These are phyloP conservation scores for Allomyces macrogynus DNA, from an alignment of 192 early-diverging fungal species.

Conservation along the genomic window DNA sequence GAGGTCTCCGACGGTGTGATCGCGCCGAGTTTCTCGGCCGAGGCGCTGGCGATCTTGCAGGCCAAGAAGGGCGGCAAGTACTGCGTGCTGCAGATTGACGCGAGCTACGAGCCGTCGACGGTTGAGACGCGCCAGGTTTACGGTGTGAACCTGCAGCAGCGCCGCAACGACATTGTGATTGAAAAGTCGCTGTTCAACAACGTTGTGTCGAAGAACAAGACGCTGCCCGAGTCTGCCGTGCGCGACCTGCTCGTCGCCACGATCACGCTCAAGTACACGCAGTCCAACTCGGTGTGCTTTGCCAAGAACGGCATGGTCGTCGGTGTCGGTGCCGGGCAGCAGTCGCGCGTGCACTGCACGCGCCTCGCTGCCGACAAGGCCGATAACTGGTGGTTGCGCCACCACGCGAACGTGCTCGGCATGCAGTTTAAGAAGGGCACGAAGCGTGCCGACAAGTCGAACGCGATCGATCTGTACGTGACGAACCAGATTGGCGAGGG, in stretches of 20 bases:
- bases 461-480: conserved; percentile 91
- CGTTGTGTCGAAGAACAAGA: conserved; percentile 61
- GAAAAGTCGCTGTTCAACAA: conserved; percentile 57
- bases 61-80: conserved; percentile 98
- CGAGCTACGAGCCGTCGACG: conserved; percentile 62
- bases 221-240: conserved; percentile 39
- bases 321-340: conserved; percentile 94
- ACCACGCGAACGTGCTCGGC: conserved; percentile 81
- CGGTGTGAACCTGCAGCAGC: conserved; percentile 77
- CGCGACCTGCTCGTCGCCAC: conserved; percentile 89
- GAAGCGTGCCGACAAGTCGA: conserved; percentile 90
- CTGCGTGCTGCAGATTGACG: conserved; percentile 82
- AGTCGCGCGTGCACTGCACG: conserved; percentile 96
- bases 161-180: conserved; percentile 71
- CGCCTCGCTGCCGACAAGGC: conserved; percentile 98
- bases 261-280: conserved; percentile 97
- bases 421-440: conserved; percentile 66
- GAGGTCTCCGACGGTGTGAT: conserved; percentile 97
- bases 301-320: conserved; percentile 94
- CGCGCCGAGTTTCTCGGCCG: conserved; percentile 69
- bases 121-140: conserved; percentile 88
- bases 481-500: conserved; percentile 67
- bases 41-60: conserved; percentile 69
- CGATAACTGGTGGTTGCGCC: conserved; percentile 95
- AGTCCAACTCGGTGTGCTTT: conserved; percentile 97